Conservation (phyloP, 768 basidiomycete species). For the Candolleomyces aberdarensis region DNA sequence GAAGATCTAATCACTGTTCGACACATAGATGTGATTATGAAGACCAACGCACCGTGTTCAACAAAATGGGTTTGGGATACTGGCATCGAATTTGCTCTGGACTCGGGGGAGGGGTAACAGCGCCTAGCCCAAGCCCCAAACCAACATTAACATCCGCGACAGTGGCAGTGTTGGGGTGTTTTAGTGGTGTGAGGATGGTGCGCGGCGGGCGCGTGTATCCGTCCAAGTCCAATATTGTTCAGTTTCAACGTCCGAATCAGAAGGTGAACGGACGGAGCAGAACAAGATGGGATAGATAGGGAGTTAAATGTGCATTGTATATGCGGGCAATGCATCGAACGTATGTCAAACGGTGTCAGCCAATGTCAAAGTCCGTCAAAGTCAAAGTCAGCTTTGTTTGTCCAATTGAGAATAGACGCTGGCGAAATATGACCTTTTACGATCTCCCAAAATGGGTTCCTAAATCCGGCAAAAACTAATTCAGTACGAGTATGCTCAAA, state of each 20-base stretch:
- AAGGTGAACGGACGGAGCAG: background rate
- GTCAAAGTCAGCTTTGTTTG: conserved; percentile 9
- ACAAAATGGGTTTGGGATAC: conserved; percentile 71
- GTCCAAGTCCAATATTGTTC: too few species aligned
- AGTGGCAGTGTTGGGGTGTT: too few species aligned
- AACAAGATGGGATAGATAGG: background rate
- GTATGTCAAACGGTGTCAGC: background rate
- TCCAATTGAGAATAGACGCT: background rate
- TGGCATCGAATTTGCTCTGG: conserved; percentile 68
- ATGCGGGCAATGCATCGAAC: conserved; percentile 1
- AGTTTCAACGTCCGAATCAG: background rate
- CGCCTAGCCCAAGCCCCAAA: conserved; percentile 30
- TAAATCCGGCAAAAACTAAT: conserved; percentile 15
- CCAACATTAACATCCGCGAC: too few species aligned
- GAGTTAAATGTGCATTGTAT: background rate
- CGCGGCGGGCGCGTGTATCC: too few species aligned
- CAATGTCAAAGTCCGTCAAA: background rate
- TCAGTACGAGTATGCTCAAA: background rate
- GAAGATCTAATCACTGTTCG: conserved; percentile 12
- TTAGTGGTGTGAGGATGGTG: too few species aligned
- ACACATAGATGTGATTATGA: conserved; percentile 9
- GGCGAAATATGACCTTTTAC: conserved; percentile 54
- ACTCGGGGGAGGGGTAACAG: conserved; percentile 62
- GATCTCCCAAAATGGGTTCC: conserved; percentile 79
- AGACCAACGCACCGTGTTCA: conserved; percentile 56